phyloP scores from a whole-genome alignment of 352 stramenopile genomes.

The Pythium scleroteichum region DNA sequence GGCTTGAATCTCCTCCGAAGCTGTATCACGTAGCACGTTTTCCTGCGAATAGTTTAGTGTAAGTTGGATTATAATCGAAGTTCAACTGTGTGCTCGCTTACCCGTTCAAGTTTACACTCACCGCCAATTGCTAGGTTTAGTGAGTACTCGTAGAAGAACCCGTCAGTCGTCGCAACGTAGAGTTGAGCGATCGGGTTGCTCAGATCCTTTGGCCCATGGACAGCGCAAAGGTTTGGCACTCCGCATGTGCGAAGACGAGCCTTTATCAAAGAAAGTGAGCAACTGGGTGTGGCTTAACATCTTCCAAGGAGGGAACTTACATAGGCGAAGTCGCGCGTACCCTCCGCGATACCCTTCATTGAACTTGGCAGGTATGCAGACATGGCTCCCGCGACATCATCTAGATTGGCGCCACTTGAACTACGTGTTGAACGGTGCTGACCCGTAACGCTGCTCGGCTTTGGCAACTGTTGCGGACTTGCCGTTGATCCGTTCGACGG shows the following conservation, averaged over 20 bases:
- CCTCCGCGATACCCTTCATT: constrained; percentile 79
- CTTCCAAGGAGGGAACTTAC: too few relatives aligned
- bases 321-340: constrained; percentile 87
- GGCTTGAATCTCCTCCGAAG: constrained; percentile 82
- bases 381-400: constrained; percentile 70
- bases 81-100: constrained; percentile 19
- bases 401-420: constrained; percentile 49
- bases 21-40: constrained; percentile 81
- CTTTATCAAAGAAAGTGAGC: constrained; percentile 30
- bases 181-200: constrained; percentile 61
- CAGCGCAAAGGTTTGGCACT: constrained; percentile 73
- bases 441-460: neutral
- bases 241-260: constrained; percentile 68
- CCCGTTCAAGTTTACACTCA: constrained; percentile 83
- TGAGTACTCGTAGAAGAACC: constrained; percentile 89
- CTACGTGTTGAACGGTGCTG: constrained; percentile 27
- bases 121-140: constrained; percentile 68
- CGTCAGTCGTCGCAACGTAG: constrained; percentile 77
- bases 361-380: constrained; percentile 76
- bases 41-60: constrained; percentile 43
- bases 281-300: too few relatives aligned
- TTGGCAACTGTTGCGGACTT: constrained; percentile 12
- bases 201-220: constrained; percentile 69
- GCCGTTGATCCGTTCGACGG: constrained; percentile 8
- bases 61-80: neutral